A percentile compares a stretch with the other conserved stretches of the same genome.
phyloP scores from a whole-genome alignment of 805 yeast species.

The Candida quercuum region DNA sequence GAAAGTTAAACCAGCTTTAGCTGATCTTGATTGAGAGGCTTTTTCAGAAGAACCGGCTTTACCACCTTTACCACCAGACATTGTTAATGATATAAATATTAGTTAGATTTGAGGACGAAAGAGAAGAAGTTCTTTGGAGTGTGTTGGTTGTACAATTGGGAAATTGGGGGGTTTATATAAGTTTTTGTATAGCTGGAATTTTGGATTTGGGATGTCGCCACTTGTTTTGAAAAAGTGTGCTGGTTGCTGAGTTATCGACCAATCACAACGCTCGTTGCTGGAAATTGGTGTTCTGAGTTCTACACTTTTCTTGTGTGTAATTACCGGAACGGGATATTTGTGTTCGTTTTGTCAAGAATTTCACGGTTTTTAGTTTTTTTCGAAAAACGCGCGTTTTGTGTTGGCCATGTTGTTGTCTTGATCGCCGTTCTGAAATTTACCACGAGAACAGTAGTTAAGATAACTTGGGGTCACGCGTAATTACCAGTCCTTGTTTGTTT shows the following conservation, averaged over 20 bases:
- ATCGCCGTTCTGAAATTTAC: neutral
- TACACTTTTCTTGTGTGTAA: slow-evolving; percentile 8
- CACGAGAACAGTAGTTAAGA: neutral
- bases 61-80: slow-evolving; percentile 76
- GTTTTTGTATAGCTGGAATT: neutral
- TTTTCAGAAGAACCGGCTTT: slow-evolving; percentile 94
- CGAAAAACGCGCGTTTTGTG: neutral
- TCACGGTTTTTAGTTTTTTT: neutral
- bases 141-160: neutral
- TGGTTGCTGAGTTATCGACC: slow-evolving; percentile 6
- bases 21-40: slow-evolving; percentile 96
- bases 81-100: slow-evolving; percentile 20
- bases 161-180: neutral
- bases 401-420: neutral
- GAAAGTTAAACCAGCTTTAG: slow-evolving; percentile 98
- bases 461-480: neutral
- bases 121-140: no score
- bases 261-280: neutral
- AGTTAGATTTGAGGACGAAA: neutral
- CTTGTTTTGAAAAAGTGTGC: slow-evolving; percentile 3
- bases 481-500: neutral
- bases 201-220: neutral
- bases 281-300: slow-evolving; percentile 5
- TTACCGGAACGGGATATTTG: slow-evolving; percentile 5
- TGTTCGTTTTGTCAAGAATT: neutral